These are phyloP conservation scores for Yamadazyma phyllophila DNA, from an alignment of 805 yeast species.

Conservation along the genomic window DNA sequence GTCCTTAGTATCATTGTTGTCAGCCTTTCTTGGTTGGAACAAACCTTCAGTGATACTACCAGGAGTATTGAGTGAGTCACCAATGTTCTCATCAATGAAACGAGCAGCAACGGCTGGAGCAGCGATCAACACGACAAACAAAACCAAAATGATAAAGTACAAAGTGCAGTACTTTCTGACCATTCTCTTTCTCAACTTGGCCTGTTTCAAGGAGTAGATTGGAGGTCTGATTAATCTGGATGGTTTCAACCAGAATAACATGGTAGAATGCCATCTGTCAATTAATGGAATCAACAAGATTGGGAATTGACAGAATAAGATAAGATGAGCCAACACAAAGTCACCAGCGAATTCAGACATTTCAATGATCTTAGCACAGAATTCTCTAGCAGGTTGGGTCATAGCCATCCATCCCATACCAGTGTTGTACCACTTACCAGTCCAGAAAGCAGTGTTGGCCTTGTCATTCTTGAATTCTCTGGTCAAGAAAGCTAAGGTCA, in stretches of 20 bases:
- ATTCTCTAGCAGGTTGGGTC: slow-evolving; percentile 96
- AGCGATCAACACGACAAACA: slow-evolving; percentile 74
- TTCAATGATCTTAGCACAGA: slow-evolving; percentile 89
- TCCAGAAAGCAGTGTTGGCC: slow-evolving; percentile 98
- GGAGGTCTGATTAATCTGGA: slow-evolving; percentile 97
- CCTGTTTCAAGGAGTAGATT: slow-evolving; percentile 93
- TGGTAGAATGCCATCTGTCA: slow-evolving; percentile 97
- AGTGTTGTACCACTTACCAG: slow-evolving; percentile 97
- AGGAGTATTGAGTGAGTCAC: slow-evolving; percentile 19
- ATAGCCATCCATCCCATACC: slow-evolving; percentile 92
- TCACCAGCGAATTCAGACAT: slow-evolving; percentile 96
- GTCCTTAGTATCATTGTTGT: slow-evolving; percentile 80
- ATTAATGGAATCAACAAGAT: slow-evolving; percentile 77
- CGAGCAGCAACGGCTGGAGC: slow-evolving; percentile 90
- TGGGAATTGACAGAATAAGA: slow-evolving; percentile 88
- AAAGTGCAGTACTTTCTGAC: slow-evolving; percentile 87
- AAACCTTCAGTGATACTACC: slow-evolving; percentile 55
- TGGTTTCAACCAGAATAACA: slow-evolving; percentile 99
- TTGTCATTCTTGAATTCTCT: slow-evolving; percentile 96
- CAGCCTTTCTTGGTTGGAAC: slow-evolving; percentile 83
- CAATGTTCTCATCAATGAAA: slow-evolving; percentile 40
- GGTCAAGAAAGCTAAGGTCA: slow-evolving; percentile 76
- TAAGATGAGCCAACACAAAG: slow-evolving; percentile 86
- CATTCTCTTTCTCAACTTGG: slow-evolving; percentile 95
- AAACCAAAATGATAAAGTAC: slow-evolving; percentile 65